Evolutionary conservation across 2,329 filamentous ascomycete genomes (phyloP).

Genomic region (Blastomyces gilchristii): DNA sequence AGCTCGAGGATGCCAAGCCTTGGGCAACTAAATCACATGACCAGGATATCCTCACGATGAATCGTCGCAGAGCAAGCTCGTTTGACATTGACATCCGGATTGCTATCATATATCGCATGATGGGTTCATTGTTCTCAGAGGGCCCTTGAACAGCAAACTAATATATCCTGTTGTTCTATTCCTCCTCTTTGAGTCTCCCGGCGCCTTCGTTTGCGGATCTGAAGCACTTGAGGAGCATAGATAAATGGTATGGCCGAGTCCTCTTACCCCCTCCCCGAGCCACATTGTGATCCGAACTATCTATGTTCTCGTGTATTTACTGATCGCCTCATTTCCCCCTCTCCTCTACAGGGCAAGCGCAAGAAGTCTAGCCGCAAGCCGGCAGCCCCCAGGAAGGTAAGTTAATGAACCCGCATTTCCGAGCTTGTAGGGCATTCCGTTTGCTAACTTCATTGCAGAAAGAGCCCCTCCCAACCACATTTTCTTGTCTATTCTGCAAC

Average conservation of each 20-base stretch:
- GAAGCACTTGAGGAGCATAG: background rate
- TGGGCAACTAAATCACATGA: background rate
- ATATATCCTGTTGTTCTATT: background rate
- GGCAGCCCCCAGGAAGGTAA: conserved; percentile 70
- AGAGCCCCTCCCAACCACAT: conserved; percentile 55
- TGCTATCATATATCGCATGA: background rate
- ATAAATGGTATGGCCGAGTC: background rate
- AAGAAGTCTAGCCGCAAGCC: conserved; percentile 78
- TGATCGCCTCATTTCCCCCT: background rate
- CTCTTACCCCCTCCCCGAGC: background rate
- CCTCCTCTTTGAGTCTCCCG: background rate
- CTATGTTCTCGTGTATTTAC: background rate
- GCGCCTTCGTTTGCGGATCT: background rate
- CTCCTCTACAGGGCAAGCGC: conserved; percentile 63
- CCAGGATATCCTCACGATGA: background rate
- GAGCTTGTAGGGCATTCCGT: background rate
- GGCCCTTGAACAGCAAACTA: background rate
- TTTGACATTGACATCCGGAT: background rate
- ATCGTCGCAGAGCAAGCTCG: background rate
- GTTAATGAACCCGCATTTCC: conserved; percentile 10
- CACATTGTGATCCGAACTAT: background rate
- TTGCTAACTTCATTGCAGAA: conserved; percentile 21
- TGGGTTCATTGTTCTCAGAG: background rate
- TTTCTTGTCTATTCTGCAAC: conserved; percentile 97
- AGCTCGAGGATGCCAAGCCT: no score